Percentiles rank a stretch among this genome's conserved stretches.
These are phyloP conservation scores for Aspergillus thermomutatus DNA, from an alignment of 2,329 filamentous ascomycete species.

Conservation along the genomic window DNA sequence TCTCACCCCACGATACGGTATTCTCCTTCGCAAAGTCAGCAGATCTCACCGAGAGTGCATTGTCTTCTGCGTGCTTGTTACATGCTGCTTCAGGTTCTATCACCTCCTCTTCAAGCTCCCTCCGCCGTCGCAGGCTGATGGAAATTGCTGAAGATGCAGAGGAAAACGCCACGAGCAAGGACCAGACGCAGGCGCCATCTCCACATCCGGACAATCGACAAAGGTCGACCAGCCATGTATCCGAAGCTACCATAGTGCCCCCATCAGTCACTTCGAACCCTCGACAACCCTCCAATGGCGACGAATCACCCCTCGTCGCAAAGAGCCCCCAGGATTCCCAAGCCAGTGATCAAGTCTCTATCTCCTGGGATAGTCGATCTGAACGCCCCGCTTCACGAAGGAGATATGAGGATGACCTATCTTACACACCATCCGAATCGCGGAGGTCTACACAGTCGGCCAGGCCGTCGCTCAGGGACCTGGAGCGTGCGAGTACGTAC, in stretches of 20 bases:
- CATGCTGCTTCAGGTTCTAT: conserved; percentile 84
- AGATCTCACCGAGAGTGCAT: conserved; percentile 80
- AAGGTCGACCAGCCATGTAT: conserved; percentile 29
- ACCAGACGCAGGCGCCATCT: conserved; percentile 32
- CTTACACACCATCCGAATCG: conserved; percentile 32
- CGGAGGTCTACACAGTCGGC: conserved; percentile 41
- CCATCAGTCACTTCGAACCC: conserved; percentile 17
- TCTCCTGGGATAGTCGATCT: conserved; percentile 13
- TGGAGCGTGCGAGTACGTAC: conserved; percentile 39
- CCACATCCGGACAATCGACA: conserved; percentile 18
- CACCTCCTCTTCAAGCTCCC: conserved; percentile 77
- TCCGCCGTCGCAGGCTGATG: conserved; percentile 72
- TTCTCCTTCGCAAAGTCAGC: conserved; percentile 72
- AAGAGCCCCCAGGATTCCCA: conserved; percentile 9
- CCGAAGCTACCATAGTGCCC: conserved; percentile 35
- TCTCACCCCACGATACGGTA: conserved; percentile 81
- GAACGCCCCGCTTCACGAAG: conserved; percentile 20
- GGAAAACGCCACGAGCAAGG: conserved; percentile 65
- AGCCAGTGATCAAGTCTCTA: conserved; percentile 9
- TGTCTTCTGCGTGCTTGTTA: conserved; percentile 83
- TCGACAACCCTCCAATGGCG: conserved; percentile 14
- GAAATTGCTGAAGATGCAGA: conserved; percentile 94
- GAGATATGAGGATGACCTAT: conserved; percentile 31
- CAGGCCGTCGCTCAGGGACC: conserved; percentile 43
- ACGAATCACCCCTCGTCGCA: conserved; percentile 12